Conservation (phyloP, 495 filamentous ascomycete genomes). For the Hypomontagnella monticulosa region DNA sequence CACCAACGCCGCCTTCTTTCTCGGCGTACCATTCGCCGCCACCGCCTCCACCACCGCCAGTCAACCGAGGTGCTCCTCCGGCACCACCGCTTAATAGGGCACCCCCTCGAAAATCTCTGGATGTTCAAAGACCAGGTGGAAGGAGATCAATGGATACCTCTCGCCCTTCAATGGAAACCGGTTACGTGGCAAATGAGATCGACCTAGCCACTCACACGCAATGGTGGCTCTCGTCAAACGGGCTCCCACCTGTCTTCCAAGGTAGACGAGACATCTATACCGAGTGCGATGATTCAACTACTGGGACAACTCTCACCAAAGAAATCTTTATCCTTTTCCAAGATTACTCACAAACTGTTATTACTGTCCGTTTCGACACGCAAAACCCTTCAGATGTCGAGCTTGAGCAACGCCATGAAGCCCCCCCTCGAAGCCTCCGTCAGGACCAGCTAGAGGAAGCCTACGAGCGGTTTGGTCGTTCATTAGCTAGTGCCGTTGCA, state of each 20-base stretch:
- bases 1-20: conserved; percentile 47
- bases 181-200: conserved; percentile 86
- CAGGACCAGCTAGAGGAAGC: conserved; percentile 93
- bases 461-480: conserved; percentile 77
- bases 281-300: conserved; percentile 81
- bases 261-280: conserved; percentile 83
- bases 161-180: conserved; percentile 71
- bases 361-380: conserved; percentile 82
- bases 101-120: conserved; percentile 72
- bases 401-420: conserved; percentile 88
- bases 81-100: conserved; percentile 58
- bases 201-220: conserved; percentile 75
- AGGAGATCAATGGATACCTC: conserved; percentile 77
- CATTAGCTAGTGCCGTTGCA: conserved; percentile 73
- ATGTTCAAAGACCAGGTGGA: conserved; percentile 65
- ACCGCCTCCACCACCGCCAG: conserved; percentile 59
- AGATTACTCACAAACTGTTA: conserved; percentile 94
- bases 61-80: conserved; percentile 55
- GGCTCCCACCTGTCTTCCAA: conserved; percentile 81
- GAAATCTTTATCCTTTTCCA: conserved; percentile 87
- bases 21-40: conserved; percentile 64
- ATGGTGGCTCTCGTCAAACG: conserved; percentile 86
- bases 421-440: conserved; percentile 81
- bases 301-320: conserved; percentile 72
- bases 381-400: conserved; percentile 74